Evolutionary conservation across 805 yeast genomes (phyloP).

Genomic region (Candida odintsovae): DNA sequence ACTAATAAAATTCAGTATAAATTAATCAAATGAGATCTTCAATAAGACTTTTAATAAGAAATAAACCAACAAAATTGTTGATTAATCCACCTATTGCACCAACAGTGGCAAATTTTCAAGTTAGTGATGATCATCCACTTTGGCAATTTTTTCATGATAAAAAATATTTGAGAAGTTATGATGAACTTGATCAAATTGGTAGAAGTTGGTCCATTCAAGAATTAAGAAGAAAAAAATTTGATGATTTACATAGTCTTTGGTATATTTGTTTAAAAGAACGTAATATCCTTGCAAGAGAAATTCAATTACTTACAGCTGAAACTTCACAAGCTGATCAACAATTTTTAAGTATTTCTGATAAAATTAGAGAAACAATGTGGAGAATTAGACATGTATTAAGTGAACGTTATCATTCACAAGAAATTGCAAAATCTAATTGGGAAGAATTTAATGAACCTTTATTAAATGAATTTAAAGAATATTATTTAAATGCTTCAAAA

Average conservation of each 20-base stretch:
- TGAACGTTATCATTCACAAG: conserved; percentile 74
- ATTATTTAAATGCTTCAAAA: conserved; percentile 50
- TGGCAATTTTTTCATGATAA: conserved; percentile 84
- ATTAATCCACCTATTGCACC: conserved; percentile 86
- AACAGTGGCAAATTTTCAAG: conserved; percentile 61
- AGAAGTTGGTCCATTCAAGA: conserved; percentile 87
- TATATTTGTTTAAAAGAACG: conserved; percentile 79
- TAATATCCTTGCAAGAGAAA: conserved; percentile 73
- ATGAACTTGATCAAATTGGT: conserved; percentile 48
- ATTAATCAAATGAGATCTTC: not conserved
- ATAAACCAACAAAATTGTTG: conserved; percentile 22
- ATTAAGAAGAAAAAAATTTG: conserved; percentile 83
- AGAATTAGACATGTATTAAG: conserved; percentile 80
- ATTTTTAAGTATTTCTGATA: conserved; percentile 25
- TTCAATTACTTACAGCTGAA: conserved; percentile 45
- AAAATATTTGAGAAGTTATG: conserved; percentile 52
- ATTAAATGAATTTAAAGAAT: conserved; percentile 49
- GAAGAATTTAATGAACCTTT: conserved; percentile 39
- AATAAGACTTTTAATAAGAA: conserved; percentile 9
- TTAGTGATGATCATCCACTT: conserved; percentile 83
- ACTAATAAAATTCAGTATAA: too few species aligned
- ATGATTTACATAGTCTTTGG: conserved; percentile 91
- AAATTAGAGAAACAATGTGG: conserved; percentile 60
- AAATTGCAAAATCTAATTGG: conserved; percentile 46
- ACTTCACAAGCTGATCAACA: conserved; percentile 34